Percentiles rank a stretch among this genome's conserved stretches.
These are phyloP conservation scores for Westerdykella ornata DNA, from an alignment of 2,329 filamentous ascomycete species.

Conservation along the genomic window DNA sequence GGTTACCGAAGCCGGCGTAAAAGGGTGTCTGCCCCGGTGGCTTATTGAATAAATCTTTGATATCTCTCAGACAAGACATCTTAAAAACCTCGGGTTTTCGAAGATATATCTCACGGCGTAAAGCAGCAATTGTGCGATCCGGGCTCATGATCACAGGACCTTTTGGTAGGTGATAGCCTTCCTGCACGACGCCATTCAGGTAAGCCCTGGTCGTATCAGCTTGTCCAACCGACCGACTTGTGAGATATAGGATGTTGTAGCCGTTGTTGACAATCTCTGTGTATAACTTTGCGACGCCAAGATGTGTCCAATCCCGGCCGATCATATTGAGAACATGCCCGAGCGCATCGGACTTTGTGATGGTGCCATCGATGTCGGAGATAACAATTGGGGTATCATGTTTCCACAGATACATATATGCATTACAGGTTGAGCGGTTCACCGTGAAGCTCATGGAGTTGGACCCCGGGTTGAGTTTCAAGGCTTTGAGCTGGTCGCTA, in stretches of 20 bases:
- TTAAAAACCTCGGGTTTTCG: conserved; percentile 98
- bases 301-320: conserved; percentile 94
- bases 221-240: conserved; percentile 86
- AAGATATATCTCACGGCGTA: conserved; percentile 87
- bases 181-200: conserved; percentile 80
- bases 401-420: conserved; percentile 90
- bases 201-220: conserved; percentile 87
- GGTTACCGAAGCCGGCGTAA: conserved; percentile 94
- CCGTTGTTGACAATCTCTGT: conserved; percentile 92
- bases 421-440: conserved; percentile 85
- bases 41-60: conserved; percentile 71
- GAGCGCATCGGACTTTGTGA: conserved; percentile 91
- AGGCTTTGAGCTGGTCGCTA: conserved; percentile 84
- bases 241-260: conserved; percentile 98
- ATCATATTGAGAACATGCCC: conserved; percentile 96
- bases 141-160: conserved; percentile 94
- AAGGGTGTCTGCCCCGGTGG: conserved; percentile 67
- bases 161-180: conserved; percentile 75
- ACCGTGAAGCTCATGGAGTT: conserved; percentile 96
- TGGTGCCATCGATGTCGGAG: conserved; percentile 97
- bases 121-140: conserved; percentile 86
- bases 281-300: conserved; percentile 93
- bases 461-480: conserved; percentile 74
- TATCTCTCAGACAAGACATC: conserved; percentile 95
- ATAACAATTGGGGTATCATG: conserved; percentile 91